These are phyloP conservation scores for Byssochlamys sp. DNA, from an alignment of 2,329 filamentous ascomycete species.

Conservation along the genomic window DNA sequence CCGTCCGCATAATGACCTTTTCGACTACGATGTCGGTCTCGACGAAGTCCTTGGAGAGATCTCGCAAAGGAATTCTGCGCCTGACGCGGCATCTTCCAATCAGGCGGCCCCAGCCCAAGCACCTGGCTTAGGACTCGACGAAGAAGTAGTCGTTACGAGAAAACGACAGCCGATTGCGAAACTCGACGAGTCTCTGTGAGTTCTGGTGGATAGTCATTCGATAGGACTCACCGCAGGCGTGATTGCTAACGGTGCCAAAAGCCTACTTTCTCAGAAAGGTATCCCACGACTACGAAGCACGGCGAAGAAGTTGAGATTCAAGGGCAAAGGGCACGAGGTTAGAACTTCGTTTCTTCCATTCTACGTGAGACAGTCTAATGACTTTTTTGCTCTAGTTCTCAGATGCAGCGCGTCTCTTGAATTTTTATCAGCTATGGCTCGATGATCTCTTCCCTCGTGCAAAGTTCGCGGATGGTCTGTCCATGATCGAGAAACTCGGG, in stretches of 20 bases:
- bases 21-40: constrained; percentile 62
- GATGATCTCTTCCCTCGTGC: constrained; percentile 92
- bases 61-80: constrained; percentile 8
- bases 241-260: constrained; percentile 23
- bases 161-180: constrained; percentile 70
- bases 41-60: constrained; percentile 41
- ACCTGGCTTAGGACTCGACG: constrained; percentile 65
- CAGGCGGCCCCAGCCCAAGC: constrained; percentile 32
- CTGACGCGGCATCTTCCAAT: constrained; percentile 8
- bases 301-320: constrained; percentile 64
- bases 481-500: constrained; percentile 86
- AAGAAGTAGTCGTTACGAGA: constrained; percentile 74
- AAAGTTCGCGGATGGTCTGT: constrained; percentile 78
- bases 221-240: background rate
- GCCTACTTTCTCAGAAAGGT: constrained; percentile 71
- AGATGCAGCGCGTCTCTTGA: constrained; percentile 70
- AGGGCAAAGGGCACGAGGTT: constrained; percentile 90
- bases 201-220: background rate
- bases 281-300: constrained; percentile 71
- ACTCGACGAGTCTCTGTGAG: constrained; percentile 68
- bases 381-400: constrained; percentile 52
- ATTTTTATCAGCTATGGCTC: constrained; percentile 92
- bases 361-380: background rate
- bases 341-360: constrained; percentile 3
- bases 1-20: constrained; percentile 51